Conservation (phyloP, 805 yeast species). For the Candida adriatica region DNA sequence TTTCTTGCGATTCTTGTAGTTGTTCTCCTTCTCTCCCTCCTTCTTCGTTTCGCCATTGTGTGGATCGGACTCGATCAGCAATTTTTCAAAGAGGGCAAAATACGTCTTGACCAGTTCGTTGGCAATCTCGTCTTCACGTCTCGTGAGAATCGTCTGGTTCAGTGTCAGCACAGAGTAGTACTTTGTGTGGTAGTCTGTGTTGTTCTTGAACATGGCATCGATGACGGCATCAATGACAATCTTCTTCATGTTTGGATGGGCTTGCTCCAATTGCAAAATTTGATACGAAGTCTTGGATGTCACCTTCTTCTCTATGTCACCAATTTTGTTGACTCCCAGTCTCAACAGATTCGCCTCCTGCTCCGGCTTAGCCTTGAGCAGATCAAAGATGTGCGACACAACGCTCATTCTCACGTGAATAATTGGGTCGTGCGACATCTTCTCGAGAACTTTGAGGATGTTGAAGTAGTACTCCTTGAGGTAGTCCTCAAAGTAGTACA, state of each 20-base stretch:
- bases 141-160: conserved; percentile 86
- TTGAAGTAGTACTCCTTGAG: conserved; percentile 71
- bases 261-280: conserved; percentile 72
- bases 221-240: conserved; percentile 73
- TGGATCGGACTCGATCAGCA: conserved; percentile 61
- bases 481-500: conserved; percentile 85
- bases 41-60: conserved; percentile 33
- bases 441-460: conserved; percentile 70
- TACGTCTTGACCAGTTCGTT: conserved; percentile 78
- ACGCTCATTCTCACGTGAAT: conserved; percentile 78
- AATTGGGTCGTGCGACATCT: conserved; percentile 83
- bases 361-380: conserved; percentile 84
- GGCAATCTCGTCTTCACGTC: conserved; percentile 73
- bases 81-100: conserved; percentile 78
- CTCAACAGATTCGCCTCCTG: conserved; percentile 89
- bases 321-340: conserved; percentile 87
- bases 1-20: conserved; percentile 63
- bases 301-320: conserved; percentile 88
- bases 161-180: conserved; percentile 85
- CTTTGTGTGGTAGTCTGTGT: conserved; percentile 77
- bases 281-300: conserved; percentile 83
- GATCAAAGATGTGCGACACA: conserved; percentile 69
- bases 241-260: conserved; percentile 92
- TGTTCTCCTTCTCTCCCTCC: conserved; percentile 30
- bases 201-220: conserved; percentile 69